These are phyloP conservation scores for Fusarium camptoceras DNA, from an alignment of 2,329 filamentous ascomycete genomes.

Conservation along the genomic window DNA sequence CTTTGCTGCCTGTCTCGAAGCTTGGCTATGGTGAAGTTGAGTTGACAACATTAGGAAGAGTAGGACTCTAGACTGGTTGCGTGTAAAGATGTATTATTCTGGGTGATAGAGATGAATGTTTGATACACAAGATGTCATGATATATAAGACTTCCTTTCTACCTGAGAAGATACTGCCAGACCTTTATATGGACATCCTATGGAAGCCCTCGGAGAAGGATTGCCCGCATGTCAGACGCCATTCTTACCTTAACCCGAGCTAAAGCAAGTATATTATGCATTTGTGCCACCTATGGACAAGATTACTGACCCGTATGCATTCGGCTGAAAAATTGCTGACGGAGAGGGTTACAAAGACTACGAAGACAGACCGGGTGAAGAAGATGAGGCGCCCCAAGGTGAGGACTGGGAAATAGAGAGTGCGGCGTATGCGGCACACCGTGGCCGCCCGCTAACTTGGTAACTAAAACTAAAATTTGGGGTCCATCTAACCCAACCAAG, in stretches of 20 bases:
- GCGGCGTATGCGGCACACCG: conserved; percentile 32
- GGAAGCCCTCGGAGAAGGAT: conserved; percentile 19
- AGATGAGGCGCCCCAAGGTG: conserved; percentile 21
- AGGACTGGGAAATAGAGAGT: neutral
- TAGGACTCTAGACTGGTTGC: conserved; percentile 7
- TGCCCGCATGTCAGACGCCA: conserved; percentile 10
- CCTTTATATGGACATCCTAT: conserved; percentile 42
- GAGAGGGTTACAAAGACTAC: conserved; percentile 31
- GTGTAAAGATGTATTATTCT: neutral
- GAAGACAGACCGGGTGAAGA: conserved; percentile 41
- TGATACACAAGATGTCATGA: conserved; percentile 15
- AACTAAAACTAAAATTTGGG: conserved; percentile 3
- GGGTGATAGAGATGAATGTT: conserved; percentile 3
- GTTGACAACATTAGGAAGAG: conserved; percentile 46
- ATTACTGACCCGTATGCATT: conserved; percentile 8
- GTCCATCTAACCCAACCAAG: conserved; percentile 12
- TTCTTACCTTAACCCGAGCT: neutral
- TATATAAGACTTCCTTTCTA: conserved; percentile 16
- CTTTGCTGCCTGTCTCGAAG: conserved; percentile 45
- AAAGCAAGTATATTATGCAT: conserved; percentile 3
- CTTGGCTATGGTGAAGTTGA: conserved; percentile 39
- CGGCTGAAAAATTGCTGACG: conserved; percentile 21
- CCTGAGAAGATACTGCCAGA: conserved; percentile 23
- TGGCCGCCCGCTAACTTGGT: conserved; percentile 4
- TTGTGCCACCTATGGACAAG: conserved; percentile 8